Evolutionary conservation across 352 stramenopile species (phyloP).

Genomic region (Globisporangium sylvaticum): DNA sequence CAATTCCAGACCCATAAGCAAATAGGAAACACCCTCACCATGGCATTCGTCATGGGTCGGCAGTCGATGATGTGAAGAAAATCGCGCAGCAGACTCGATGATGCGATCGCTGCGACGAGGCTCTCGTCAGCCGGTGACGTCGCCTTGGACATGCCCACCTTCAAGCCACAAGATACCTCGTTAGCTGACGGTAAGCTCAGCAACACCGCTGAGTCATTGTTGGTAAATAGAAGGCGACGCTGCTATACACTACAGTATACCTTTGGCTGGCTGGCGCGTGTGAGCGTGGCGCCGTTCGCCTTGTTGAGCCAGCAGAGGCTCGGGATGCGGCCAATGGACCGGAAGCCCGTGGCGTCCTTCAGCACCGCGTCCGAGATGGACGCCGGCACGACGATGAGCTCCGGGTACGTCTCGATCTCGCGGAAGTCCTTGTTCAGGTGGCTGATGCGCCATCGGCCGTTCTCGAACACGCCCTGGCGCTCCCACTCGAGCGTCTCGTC

Average conservation of each 20-base stretch:
- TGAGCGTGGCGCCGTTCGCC: slow-evolving; percentile 60
- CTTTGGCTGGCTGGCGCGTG: slow-evolving; percentile 80
- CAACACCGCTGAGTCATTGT: too few relatives aligned
- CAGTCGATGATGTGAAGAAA: slow-evolving; percentile 82
- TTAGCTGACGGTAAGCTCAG: neutral
- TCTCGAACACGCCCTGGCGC: slow-evolving; percentile 69
- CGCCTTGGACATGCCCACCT: slow-evolving; percentile 74
- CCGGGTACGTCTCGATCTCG: slow-evolving; percentile 92
- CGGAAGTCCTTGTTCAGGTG: slow-evolving; percentile 67
- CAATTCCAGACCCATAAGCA: neutral
- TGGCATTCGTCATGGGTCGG: slow-evolving; percentile 71
- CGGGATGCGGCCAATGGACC: slow-evolving; percentile 70
- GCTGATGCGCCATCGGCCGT: slow-evolving; percentile 58
- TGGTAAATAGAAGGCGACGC: too few relatives aligned
- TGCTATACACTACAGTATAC: slow-evolving; percentile 11
- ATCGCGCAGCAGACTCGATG: slow-evolving; percentile 60
- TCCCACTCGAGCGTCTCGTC: slow-evolving; percentile 61
- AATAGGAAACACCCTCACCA: slow-evolving; percentile 25
- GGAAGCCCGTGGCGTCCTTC: slow-evolving; percentile 63
- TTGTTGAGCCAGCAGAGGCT: slow-evolving; percentile 70
- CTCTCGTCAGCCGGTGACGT: slow-evolving; percentile 68
- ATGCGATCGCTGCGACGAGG: slow-evolving; percentile 60
- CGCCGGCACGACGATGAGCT: slow-evolving; percentile 90
- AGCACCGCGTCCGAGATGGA: slow-evolving; percentile 88
- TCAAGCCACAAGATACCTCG: neutral